Evolutionary conservation across 352 stramenopile species (phyloP).

Genomic region (Aphanomyces euteiches): DNA sequence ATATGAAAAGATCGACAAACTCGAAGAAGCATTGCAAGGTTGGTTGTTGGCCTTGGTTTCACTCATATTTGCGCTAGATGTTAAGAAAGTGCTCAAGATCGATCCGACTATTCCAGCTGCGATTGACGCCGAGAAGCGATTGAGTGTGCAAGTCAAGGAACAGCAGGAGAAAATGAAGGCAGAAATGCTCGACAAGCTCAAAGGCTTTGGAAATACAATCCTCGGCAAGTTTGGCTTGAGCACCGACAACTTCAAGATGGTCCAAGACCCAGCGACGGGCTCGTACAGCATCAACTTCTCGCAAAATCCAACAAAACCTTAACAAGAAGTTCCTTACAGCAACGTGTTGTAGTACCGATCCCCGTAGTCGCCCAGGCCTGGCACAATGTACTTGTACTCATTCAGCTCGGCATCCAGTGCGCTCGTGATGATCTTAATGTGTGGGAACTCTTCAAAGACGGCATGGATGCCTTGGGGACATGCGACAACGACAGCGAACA

Average conservation of each 20-base stretch:
- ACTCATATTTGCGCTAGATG: slow-evolving; percentile 17
- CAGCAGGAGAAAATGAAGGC: slow-evolving; percentile 98
- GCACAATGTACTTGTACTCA: slow-evolving; percentile 94
- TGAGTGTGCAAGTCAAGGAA: slow-evolving; percentile 90
- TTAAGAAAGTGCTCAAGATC: slow-evolving; percentile 89
- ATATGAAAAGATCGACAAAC: slow-evolving; percentile 89
- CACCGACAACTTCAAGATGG: slow-evolving; percentile 99
- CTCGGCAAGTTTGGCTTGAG: slow-evolving; percentile 99
- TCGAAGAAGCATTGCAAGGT: slow-evolving; percentile 82
- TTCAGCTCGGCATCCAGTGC: slow-evolving; percentile 87
- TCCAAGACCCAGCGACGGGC: slow-evolving; percentile 95
- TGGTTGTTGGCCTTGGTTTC: slow-evolving; percentile 7
- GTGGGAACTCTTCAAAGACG: slow-evolving; percentile 71
- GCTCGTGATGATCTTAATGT: slow-evolving; percentile 76
- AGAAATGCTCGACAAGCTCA: slow-evolving; percentile 96
- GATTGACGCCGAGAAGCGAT: slow-evolving; percentile 53
- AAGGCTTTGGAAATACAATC: slow-evolving; percentile 98
- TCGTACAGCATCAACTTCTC: slow-evolving; percentile 97
- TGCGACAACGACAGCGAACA: slow-evolving; percentile 95
- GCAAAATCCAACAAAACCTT: slow-evolving; percentile 24
- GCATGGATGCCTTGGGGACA: slow-evolving; percentile 85
- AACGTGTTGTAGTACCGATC: slow-evolving; percentile 86
- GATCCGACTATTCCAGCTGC: slow-evolving; percentile 74
- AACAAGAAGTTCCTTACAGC: slow-evolving; percentile 34
- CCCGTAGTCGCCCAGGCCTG: slow-evolving; percentile 94